Evolutionary conservation across 2,329 filamentous ascomycete species (phyloP), one percentile per base, ranked within the genome.

Genomic region (Colletotrichum spaethianum): DNA sequence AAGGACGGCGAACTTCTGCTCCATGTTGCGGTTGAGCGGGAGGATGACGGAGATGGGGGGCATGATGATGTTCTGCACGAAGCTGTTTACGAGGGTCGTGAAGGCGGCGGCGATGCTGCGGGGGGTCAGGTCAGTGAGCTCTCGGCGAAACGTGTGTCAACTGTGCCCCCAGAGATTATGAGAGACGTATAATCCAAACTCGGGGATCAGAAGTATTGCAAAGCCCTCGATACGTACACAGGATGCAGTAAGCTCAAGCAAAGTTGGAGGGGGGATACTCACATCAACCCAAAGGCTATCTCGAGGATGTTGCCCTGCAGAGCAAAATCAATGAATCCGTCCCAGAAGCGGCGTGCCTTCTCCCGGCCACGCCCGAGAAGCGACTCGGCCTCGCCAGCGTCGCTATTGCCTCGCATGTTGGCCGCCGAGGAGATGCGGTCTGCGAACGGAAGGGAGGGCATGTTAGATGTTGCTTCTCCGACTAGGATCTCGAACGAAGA

Each of bases 221-320:
- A 16, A 18, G 23, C 6, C 23, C 18, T 11, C 9, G 8, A 11
- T 7, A 36, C 20, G 20, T 23, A 31, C 31, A 38, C 53, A 23
- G 12, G 4, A 73, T 16, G 28, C 8, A 28, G 31, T 44, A 61
- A 61, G 31, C 33, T 62, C 26, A 53, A 62, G 36, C 36, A 36
- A 23, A 33, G 40, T 65, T 26, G 18, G 44, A 61, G 61, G 61
- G 31, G 18, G 14, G 31, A 38, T 2, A 81, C 85, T 79, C 78
- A 93, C 92, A 94, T 94, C 74, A 94, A 83, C 75, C 92, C 93
- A 75, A 94, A 91, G 20, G 93, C 93, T 71, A 94, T 92, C 80
- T 94, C 91, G 33, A 94, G 86, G 59, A 94, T 92, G 76, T 94
- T 94, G 70, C 93, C 92, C 74, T 92, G 89, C 65, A 93, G 88